phyloP scores from a whole-genome alignment of 352 stramenopile species.

The Plasmopara halstedii region DNA sequence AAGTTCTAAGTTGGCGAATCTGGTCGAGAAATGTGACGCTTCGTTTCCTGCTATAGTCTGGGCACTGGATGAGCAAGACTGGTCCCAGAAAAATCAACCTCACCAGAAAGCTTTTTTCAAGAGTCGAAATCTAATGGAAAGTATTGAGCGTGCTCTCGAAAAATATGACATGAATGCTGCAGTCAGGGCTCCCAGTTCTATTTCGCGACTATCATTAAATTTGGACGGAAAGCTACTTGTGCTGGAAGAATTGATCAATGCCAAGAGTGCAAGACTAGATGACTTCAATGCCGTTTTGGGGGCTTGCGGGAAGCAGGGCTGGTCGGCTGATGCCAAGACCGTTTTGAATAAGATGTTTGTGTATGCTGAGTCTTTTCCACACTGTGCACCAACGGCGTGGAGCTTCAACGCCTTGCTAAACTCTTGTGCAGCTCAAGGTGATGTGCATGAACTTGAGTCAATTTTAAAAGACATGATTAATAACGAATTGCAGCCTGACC shows the following conservation, averaged over 20 bases:
- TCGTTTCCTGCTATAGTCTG: constrained; percentile 17
- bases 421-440: constrained; percentile 26
- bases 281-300: constrained; percentile 36
- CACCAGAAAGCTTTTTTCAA: constrained; percentile 13
- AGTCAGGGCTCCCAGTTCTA: constrained; percentile 1
- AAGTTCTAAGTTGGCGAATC: constrained; percentile 3
- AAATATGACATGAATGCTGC: background rate
- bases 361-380: constrained; percentile 4
- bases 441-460: constrained; percentile 21
- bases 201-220: constrained; percentile 18
- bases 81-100: constrained; percentile 9
- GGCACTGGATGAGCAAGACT: constrained; percentile 13
- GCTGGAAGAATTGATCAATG: constrained; percentile 31
- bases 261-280: constrained; percentile 4
- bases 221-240: constrained; percentile 21
- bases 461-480: constrained; percentile 33
- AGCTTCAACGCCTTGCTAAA: constrained; percentile 48
- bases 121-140: constrained; percentile 15
- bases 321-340: constrained; percentile 19
- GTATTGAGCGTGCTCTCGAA: constrained; percentile 16
- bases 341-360: constrained; percentile 33
- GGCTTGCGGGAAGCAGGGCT: constrained; percentile 27
- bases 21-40: constrained; percentile 15
- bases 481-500: constrained; percentile 19
- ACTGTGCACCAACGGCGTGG: constrained; percentile 17